A percentile compares a stretch with the other conserved stretches of the same genome.
Conservation (phyloP, 1,284 basidiomycete species). For the Golubevia pallescens region DNA sequence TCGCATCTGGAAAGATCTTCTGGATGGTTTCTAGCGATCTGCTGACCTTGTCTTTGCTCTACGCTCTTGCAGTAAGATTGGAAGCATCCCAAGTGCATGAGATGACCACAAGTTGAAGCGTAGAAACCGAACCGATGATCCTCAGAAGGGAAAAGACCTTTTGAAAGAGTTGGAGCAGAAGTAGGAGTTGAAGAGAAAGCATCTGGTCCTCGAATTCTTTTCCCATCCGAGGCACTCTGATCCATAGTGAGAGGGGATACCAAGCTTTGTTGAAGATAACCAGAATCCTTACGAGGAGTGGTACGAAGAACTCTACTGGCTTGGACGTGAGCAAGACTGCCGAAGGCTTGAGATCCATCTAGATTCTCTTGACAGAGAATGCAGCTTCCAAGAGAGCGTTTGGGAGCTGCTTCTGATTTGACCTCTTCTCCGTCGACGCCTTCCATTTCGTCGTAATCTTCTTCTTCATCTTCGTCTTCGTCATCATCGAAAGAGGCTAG, state of each 20-base stretch:
- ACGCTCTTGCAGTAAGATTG: conserved; percentile 86
- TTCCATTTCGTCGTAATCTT: conserved; percentile 25
- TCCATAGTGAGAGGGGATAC: conserved; percentile 42
- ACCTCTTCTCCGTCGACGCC: conserved; percentile 1
- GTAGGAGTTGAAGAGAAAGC: conserved; percentile 69
- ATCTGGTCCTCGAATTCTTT: conserved; percentile 63
- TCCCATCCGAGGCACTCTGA: conserved; percentile 34
- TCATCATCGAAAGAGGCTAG: conserved; percentile 51
- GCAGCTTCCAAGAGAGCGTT: conserved; percentile 73
- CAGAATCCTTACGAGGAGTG: conserved; percentile 72
- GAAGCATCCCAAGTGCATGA: conserved; percentile 97
- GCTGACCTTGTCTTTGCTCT: conserved; percentile 83
- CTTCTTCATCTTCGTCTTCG: conserved; percentile 42
- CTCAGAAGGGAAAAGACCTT: conserved; percentile 40
- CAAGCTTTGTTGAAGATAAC: conserved; percentile 2
- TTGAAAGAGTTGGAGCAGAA: conserved; percentile 73
- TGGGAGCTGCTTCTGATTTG: too few relatives aligned
- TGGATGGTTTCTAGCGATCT: conserved; percentile 91
- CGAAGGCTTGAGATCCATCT: conserved; percentile 77
- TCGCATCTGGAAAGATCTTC: conserved; percentile 90
- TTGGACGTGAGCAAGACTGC: conserved; percentile 86
- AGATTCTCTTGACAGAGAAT: conserved; percentile 98
- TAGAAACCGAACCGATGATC: conserved; percentile 72
- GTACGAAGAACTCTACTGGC: conserved; percentile 83
- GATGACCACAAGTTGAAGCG: conserved; percentile 89